phyloP scores from a whole-genome alignment of 2,329 filamentous ascomycete genomes.

The Hymenoscyphus occultus region DNA sequence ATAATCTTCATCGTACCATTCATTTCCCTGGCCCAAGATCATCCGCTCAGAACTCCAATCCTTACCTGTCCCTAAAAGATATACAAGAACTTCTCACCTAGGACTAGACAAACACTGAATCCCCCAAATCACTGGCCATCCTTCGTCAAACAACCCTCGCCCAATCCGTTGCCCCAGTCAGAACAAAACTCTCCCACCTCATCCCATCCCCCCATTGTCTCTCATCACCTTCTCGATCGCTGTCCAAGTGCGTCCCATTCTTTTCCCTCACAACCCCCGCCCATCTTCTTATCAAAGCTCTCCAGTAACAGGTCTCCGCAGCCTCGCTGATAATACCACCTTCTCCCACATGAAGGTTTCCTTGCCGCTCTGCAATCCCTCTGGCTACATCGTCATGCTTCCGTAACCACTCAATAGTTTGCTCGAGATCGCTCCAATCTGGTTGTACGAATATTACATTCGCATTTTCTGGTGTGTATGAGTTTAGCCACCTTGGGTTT shows the following conservation, averaged over 20 bases:
- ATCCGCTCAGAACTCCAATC: neutral
- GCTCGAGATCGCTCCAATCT: slow-evolving; percentile 51
- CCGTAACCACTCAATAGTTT: slow-evolving; percentile 46
- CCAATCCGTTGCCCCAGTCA: slow-evolving; percentile 27
- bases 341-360: slow-evolving; percentile 35
- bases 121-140: neutral
- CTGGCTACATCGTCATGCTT: slow-evolving; percentile 43
- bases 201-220: slow-evolving; percentile 34
- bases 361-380: slow-evolving; percentile 48
- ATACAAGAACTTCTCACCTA: neutral
- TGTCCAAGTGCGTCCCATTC: slow-evolving; percentile 37
- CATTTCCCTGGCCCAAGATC: too few species aligned
- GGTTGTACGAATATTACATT: slow-evolving; percentile 50
- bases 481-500: slow-evolving; percentile 40
- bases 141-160: neutral
- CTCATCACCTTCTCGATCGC: slow-evolving; percentile 34
- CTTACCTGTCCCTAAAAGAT: neutral
- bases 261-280: slow-evolving; percentile 40
- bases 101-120: neutral
- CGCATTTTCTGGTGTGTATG: slow-evolving; percentile 39
- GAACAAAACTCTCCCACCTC: slow-evolving; percentile 32
- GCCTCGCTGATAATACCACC: slow-evolving; percentile 48
- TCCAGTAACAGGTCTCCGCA: slow-evolving; percentile 54
- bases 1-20: too few species aligned
- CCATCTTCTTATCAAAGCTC: slow-evolving; percentile 49